Conservation (phyloP, 179 eudicot species). For the Patellifolia procumbens region DNA sequence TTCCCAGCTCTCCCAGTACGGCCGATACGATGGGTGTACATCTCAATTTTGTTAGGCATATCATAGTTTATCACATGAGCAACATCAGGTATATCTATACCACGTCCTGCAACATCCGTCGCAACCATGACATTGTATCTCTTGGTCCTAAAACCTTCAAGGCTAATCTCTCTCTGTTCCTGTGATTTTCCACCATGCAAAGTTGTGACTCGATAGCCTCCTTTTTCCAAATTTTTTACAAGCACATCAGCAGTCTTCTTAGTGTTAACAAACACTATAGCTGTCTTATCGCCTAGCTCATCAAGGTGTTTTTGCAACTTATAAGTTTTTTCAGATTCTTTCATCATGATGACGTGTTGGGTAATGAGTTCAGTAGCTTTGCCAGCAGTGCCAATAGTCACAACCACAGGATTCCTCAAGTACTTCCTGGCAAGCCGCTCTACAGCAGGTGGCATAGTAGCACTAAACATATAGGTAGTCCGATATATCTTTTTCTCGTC, state of each 20-base stretch:
- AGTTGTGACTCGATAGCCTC: constrained; percentile 70
- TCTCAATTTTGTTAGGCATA: constrained; percentile 84
- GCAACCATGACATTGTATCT: constrained; percentile 83
- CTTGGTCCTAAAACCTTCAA: constrained; percentile 90
- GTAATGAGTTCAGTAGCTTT: constrained; percentile 79
- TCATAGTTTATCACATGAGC: constrained; percentile 81
- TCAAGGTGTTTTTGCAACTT: constrained; percentile 61
- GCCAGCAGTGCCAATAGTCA: constrained; percentile 86
- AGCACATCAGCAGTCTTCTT: constrained; percentile 63
- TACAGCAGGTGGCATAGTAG: constrained; percentile 95
- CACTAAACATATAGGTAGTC: constrained; percentile 94
- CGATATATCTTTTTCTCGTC: constrained; percentile 79
- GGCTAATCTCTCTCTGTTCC: constrained; percentile 81
- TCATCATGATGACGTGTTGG: constrained; percentile 77
- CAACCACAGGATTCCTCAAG: constrained; percentile 88
- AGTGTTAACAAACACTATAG: constrained; percentile 74
- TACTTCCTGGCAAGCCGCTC: constrained; percentile 93
- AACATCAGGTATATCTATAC: constrained; percentile 90
- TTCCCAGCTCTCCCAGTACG: constrained; percentile 92
- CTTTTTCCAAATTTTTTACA: constrained; percentile 60
- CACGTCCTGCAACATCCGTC: constrained; percentile 91
- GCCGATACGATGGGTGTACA: constrained; percentile 86
- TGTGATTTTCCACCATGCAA: constrained; percentile 80
- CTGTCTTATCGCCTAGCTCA: constrained; percentile 76
- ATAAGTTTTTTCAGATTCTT: constrained; percentile 66